Base-by-base conservation (phyloP, 2,329 filamentous ascomycete species). In the Teratosphaeria zuluensis region DNA sequence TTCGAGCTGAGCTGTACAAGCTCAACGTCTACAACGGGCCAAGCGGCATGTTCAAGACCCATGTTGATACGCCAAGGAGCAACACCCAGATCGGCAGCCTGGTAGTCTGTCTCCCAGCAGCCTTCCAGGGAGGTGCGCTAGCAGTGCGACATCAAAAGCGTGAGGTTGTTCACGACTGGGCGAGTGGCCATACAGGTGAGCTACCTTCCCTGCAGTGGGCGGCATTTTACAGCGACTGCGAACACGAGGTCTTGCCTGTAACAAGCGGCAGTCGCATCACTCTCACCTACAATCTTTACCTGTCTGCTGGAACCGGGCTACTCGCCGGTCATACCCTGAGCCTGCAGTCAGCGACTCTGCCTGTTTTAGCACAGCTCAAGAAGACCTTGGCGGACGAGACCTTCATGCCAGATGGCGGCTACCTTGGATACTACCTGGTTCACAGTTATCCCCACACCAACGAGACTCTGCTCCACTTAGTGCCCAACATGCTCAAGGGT, bases 231-330 rank as follows among this genome's bases (percentile, higher is more conserved):
- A 73, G 74, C 57, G 78, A 81, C 64, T 81, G 78, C 62, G 76
- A 81, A 59, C 80, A 82, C 56, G 78, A 82, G 61, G 76, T 82
- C 1, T 63, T 76, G 0, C 74, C 78, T 14, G 76, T 86, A 5
- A 79, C 70, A 0, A 62, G 69, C 1, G 82, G 82, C 0, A 74
- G 85, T 58, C 78, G 81, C 0, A 61, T 86, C 16, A 85, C 80
- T 0, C 66, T 86, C 24, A 85, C 82, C 0, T 85, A 86, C 70
- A 85, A 85, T 59, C 70, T 86, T 1, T 83, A 76, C 61, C 69
- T 74, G 11, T 69, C 71, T 1, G 66, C 70, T 24, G 70, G 73
- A 4, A 65, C 70, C n/a, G 73, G 71, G 8, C 65, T 70, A 14
- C 66, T 70, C 6, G 64, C 62, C 55, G 68, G 61, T 9, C 56